Evolutionary conservation across 306 rosid genomes (phyloP).

Genomic region (Citrullus mucosospermus): DNA sequence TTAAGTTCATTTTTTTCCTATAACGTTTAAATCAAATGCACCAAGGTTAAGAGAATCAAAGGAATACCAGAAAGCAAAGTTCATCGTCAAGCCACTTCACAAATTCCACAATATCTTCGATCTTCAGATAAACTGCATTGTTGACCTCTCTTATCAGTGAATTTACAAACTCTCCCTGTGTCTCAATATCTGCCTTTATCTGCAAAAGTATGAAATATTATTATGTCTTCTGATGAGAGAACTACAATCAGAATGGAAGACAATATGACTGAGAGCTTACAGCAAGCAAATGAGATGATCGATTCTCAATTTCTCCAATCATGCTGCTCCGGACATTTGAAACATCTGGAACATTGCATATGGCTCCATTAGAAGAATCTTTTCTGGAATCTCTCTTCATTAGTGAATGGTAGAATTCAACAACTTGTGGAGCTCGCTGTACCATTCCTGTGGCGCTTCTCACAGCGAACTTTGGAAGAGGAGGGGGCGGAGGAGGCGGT

Average conservation of each 20-base stretch:
- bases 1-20: background rate
- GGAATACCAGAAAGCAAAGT: slow-evolving; percentile 93
- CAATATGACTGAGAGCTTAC: slow-evolving; percentile 32
- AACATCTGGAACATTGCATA: slow-evolving; percentile 64
- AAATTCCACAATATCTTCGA: slow-evolving; percentile 87
- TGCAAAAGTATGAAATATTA: slow-evolving; percentile 18
- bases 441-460: slow-evolving; percentile 41
- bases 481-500: slow-evolving; percentile 85
- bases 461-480: slow-evolving; percentile 49
- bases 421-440: slow-evolving; percentile 90
- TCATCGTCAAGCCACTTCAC: slow-evolving; percentile 99
- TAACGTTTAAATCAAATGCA: background rate
- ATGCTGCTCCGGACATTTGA: slow-evolving; percentile 89
- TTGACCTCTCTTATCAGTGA: slow-evolving; percentile 89
- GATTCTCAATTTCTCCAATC: slow-evolving; percentile 97
- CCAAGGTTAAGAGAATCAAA: background rate
- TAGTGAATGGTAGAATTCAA: slow-evolving; percentile 87
- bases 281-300: slow-evolving; percentile 94
- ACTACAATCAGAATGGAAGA: background rate
- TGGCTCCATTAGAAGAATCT: slow-evolving; percentile 68
- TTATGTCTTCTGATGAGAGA: background rate
- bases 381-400: slow-evolving; percentile 96
- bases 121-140: slow-evolving; percentile 63
- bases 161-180: slow-evolving; percentile 95
- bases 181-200: slow-evolving; percentile 95